Evolutionary conservation across 805 yeast species (phyloP), one percentile per base, ranked within the genome.

Genomic region (Wickerhamomyces subpelliculosus): DNA sequence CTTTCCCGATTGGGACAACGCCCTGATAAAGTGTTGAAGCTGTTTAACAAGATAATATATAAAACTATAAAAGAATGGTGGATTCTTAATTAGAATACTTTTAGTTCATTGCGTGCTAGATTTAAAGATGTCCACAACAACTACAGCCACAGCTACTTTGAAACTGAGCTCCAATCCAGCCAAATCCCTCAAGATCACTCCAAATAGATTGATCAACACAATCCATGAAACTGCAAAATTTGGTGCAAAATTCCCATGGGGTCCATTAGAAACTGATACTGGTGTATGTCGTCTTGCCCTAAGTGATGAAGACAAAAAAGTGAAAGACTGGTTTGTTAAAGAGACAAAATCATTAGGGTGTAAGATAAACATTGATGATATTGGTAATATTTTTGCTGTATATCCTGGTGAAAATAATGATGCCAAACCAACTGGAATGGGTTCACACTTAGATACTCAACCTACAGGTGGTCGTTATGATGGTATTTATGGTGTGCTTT

Each of bases 381-480:
- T 81, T 56, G 89, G 89, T 17, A 79, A 75, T 55, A 78, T 81
- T 17, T 81, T 80, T 60, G 81, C 82, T 8, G 64, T 74, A 10
- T 77, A 67, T 40, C 81, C 84, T 0, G 86, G 86, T 5, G 57
- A 62, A 42, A 67, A 69, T 38, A 56, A 58, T 27, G 64, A 61
- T 26, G 60, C 58, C 21, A 55, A 67, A 4, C 82, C 87, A 13
- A 78, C 78, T 1, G 85, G 75, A 13, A 77, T 80, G 42, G 88
- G 88, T 0, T 79, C 86, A 0, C 88, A 81, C 57, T 60, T 81
- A 40, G 89, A 81, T 49, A 81, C 89, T 1, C 88, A 81, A 58
- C 88, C 88, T 23, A 77, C 80, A 8, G 89, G 88, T 28, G 88
- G 89, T 10, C 65, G 85, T 42, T 81, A 80, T 49, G 89, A 81